Conservation (phyloP, 2,329 filamentous ascomycete species). For the Ophiostoma angusticollis region DNA sequence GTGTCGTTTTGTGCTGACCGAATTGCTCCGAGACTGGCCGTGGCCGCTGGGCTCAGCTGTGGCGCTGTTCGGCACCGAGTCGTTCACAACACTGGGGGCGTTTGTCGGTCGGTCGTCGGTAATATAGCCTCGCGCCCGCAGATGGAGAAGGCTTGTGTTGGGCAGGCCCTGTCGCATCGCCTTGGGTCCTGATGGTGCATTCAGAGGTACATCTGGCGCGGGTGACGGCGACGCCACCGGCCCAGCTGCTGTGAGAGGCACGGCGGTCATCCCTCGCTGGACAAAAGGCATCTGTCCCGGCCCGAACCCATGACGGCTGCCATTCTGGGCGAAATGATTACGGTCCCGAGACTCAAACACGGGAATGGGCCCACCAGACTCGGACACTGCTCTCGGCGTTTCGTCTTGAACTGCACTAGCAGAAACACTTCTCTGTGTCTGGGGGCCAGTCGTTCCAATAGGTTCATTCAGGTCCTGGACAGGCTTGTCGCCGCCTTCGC, state of each 20-base stretch:
- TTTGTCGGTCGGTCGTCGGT: conserved; percentile 14
- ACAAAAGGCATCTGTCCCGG: neutral
- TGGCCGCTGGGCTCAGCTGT: conserved; percentile 18
- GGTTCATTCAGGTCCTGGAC: neutral
- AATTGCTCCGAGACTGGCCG: conserved; percentile 35
- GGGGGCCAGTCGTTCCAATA: neutral
- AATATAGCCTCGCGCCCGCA: conserved; percentile 35
- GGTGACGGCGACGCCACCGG: neutral
- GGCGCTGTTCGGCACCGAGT: conserved; percentile 10
- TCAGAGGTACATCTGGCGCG: conserved; percentile 39
- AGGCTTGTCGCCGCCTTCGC: neutral
- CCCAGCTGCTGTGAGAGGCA: conserved; percentile 4
- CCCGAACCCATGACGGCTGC: neutral
- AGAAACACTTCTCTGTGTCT: too few species aligned
- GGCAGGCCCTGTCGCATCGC: conserved; percentile 84
- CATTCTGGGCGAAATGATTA: neutral
- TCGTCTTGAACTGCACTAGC: too few species aligned
- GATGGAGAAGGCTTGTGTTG: conserved; percentile 62
- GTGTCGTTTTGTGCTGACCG: conserved; percentile 21
- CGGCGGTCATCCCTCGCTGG: conserved; percentile 2
- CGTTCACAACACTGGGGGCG: conserved; percentile 5
- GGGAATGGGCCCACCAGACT: conserved; percentile 1
- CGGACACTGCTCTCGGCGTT: conserved; percentile 3
- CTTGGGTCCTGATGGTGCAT: conserved; percentile 82
- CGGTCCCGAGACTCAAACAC: conserved; percentile 6